Percentiles rank a stretch among this genome's conserved stretches.
phyloP scores from a whole-genome alignment of 345 rosid species.

The Garcia nutans region DNA sequence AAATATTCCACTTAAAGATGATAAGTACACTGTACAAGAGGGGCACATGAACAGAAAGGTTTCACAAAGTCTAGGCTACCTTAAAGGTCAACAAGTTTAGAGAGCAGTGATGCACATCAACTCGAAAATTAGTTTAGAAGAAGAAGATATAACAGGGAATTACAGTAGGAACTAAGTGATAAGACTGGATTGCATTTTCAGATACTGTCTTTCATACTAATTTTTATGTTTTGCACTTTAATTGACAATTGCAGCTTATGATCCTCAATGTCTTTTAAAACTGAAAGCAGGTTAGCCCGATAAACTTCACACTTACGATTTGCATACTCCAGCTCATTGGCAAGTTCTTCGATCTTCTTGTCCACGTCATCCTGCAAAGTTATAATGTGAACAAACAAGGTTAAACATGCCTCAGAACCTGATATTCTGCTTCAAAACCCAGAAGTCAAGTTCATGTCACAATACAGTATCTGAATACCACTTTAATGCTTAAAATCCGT shows the following conservation, averaged over 20 bases:
- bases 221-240: slow-evolving; percentile 46
- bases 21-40: neutral
- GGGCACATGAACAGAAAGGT: neutral
- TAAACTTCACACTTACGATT: slow-evolving; percentile 39
- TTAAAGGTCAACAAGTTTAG: neutral
- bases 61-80: neutral
- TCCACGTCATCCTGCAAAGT: slow-evolving; percentile 40
- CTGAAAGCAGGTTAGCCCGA: slow-evolving; percentile 36
- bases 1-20: neutral
- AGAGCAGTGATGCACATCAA: neutral
- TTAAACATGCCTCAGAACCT: neutral
- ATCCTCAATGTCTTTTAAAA: slow-evolving; percentile 50
- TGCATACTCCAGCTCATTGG: slow-evolving; percentile 33
- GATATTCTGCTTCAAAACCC: neutral
- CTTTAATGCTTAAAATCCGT: neutral
- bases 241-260: slow-evolving; percentile 49
- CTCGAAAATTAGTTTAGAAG: neutral
- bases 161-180: neutral
- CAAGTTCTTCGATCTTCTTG: slow-evolving; percentile 23
- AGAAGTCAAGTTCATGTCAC: neutral
- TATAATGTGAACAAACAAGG: neutral
- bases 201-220: slow-evolving; percentile 43
- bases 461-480: too few relatives aligned
- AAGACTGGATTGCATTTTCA: slow-evolving; percentile 20
- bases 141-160: neutral